Evolutionary conservation across 2,329 filamentous ascomycete genomes (phyloP).

Genomic region (Colletotrichum brevisporum): DNA sequence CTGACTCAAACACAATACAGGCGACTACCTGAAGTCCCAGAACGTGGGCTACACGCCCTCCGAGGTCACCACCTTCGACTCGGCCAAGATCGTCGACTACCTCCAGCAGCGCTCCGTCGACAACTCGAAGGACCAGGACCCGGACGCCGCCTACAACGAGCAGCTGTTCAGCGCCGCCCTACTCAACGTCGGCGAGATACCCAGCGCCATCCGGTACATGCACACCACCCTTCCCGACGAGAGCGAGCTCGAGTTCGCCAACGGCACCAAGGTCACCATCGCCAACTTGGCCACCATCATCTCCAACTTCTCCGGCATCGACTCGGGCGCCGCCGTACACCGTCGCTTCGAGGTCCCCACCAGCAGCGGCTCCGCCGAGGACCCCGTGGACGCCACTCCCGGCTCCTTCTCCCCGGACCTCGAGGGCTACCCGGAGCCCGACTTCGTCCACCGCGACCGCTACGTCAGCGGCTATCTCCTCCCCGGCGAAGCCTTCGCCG

Average conservation of each 20-base stretch:
- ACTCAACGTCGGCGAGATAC: slow-evolving; percentile 10
- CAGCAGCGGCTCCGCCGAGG: neutral
- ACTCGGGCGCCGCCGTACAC: slow-evolving; percentile 33
- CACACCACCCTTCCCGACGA: slow-evolving; percentile 33
- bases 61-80: slow-evolving; percentile 27
- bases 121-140: slow-evolving; percentile 41
- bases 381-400: neutral
- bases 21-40: slow-evolving; percentile 34
- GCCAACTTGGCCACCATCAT: slow-evolving; percentile 30
- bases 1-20: neutral
- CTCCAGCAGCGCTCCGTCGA: slow-evolving; percentile 38
- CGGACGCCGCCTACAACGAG: slow-evolving; percentile 41
- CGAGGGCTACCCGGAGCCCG: slow-evolving; percentile 31
- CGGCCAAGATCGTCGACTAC: slow-evolving; percentile 21
- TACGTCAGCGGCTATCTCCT: slow-evolving; percentile 38
- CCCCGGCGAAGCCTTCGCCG: neutral
- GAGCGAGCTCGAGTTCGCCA: slow-evolving; percentile 39
- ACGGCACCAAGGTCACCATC: slow-evolving; percentile 27
- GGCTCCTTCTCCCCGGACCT: slow-evolving; percentile 1
- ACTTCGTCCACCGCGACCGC: slow-evolving; percentile 28
- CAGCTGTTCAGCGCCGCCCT: slow-evolving; percentile 34
- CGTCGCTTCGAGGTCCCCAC: slow-evolving; percentile 30
- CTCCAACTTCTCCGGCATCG: slow-evolving; percentile 34
- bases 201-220: neutral
- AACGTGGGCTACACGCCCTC: slow-evolving; percentile 23